These are phyloP conservation scores for Pichia heedii DNA, from an alignment of 805 yeast species.

Conservation along the genomic window DNA sequence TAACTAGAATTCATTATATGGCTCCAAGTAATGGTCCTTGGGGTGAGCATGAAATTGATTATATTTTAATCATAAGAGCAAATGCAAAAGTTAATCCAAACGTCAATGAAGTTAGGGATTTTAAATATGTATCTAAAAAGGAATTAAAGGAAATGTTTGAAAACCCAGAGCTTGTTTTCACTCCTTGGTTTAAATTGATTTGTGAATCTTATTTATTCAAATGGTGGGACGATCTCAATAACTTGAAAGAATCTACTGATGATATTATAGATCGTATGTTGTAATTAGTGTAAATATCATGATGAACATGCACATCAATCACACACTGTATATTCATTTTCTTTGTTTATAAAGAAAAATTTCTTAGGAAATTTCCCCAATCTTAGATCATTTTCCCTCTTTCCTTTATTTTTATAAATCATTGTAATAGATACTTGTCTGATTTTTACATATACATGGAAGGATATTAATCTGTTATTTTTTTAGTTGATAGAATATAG, in stretches of 20 bases:
- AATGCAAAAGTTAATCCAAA: constrained; percentile 41
- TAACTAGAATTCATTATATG: constrained; percentile 92
- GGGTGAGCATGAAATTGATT: constrained; percentile 99
- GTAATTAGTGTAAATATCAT: constrained; percentile 12
- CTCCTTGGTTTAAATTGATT: constrained; percentile 97
- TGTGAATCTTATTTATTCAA: constrained; percentile 83
- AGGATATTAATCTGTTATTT: too few relatives aligned
- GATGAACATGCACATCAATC: background rate
- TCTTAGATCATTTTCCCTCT: too few relatives aligned
- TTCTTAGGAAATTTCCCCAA: too few relatives aligned
- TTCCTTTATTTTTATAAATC: too few relatives aligned
- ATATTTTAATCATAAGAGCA: constrained; percentile 70
- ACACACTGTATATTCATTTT: background rate
- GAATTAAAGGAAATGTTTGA: constrained; percentile 71
- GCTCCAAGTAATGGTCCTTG: constrained; percentile 73
- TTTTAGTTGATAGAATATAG: too few relatives aligned
- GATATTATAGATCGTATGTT: constrained; percentile 43
- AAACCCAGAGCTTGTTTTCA: constrained; percentile 56
- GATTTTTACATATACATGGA: too few relatives aligned
- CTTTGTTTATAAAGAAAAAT: too few relatives aligned
- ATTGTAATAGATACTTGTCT: too few relatives aligned
- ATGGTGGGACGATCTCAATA: constrained; percentile 84
- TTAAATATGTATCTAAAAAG: constrained; percentile 58
- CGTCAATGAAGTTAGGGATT: constrained; percentile 80
- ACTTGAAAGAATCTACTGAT: constrained; percentile 41